Base-by-base conservation (phyloP, 352 stramenopile genomes). In the Phytophthora pluvialis region DNA sequence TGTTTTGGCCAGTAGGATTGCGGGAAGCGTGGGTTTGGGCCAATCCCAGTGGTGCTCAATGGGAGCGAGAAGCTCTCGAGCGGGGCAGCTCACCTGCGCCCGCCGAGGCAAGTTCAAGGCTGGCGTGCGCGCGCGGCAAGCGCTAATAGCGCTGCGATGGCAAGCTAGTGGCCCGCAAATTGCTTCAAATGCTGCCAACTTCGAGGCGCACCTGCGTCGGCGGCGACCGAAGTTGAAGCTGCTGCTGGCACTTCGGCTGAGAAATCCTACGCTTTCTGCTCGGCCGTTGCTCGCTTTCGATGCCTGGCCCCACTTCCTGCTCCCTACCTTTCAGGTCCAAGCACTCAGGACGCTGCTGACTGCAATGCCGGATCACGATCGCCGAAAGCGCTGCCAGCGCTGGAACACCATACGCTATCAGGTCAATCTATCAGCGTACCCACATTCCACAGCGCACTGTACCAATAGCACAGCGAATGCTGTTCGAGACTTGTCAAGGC, bases 61-160 rank as follows among this genome's bases (percentile, higher is more conserved):
- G 40, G 40, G 5, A 35, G 15, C 18, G n/a, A 28, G n/a, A 28
- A 11, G 12, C 42, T 42, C 46, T 54, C 46, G 13, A 28, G 4
- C 38, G 18, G 39, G 50, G 31, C 39, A 62, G 50, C 59, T 51
- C 60, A 67, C 50, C 51, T 67, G 60, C 51, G 60, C n/a, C 10
- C 21, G 13, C 9, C n/a, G 36, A 59, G 25, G 18, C 18, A 62
- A 62, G 43, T 67, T 61, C 40, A 61, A 61, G 59, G 55, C 38
- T 67, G 59, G 59, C 59, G 59, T 67, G 59, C 59, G 50, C 40
- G n/a, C 38, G n/a, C 15, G 38, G 25, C 6, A 26, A 44, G 13
- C 15, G 12, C 12, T 44, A 44, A 9, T 4, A 26, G 38, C 38
- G n/a, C 12, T 44, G 25, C 21, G 21, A 2, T 21, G 21, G 21